These are phyloP conservation scores for Gossypium schwendimanii DNA, from an alignment of 441 rosid genomes.

Conservation along the genomic window DNA sequence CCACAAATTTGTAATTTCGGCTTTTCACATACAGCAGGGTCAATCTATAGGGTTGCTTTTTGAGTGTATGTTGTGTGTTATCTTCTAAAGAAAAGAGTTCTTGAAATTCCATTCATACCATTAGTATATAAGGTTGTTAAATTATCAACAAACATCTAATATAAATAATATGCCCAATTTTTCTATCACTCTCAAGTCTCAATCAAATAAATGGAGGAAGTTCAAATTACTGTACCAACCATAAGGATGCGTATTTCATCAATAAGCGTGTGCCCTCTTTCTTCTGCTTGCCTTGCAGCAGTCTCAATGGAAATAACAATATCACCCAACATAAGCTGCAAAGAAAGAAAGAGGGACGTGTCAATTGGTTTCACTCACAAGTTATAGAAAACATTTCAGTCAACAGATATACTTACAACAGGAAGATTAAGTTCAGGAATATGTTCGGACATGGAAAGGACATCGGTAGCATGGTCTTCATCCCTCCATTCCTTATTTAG, in stretches of 20 bases:
- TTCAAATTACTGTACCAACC: slow-evolving; percentile 40
- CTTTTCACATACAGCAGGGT: neutral
- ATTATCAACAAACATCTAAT: neutral
- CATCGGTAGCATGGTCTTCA: slow-evolving; percentile 91
- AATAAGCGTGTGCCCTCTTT: slow-evolving; percentile 76
- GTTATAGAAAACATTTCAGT: neutral
- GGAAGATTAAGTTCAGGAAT: slow-evolving; percentile 70
- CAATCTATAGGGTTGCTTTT: slow-evolving; percentile 3
- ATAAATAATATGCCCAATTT: neutral
- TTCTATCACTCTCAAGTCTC: neutral
- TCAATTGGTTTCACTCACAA: slow-evolving; percentile 5
- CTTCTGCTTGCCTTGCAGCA: slow-evolving; percentile 83
- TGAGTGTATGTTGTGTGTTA: neutral
- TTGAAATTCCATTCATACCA: neutral
- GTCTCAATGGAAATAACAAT: slow-evolving; percentile 86
- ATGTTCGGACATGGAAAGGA: slow-evolving; percentile 88
- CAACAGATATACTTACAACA: slow-evolving; percentile 35
- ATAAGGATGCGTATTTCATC: slow-evolving; percentile 85
- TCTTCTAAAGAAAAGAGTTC: neutral
- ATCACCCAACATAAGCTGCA: slow-evolving; percentile 94
- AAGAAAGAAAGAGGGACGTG: slow-evolving; percentile 2
- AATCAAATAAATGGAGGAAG: slow-evolving; percentile 8
- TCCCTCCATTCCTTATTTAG: slow-evolving; percentile 91
- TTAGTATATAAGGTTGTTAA: neutral
- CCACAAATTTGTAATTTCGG: neutral